phyloP scores from a whole-genome alignment of 768 basidiomycete genomes.

The Dictyophora rubrovolvata region DNA sequence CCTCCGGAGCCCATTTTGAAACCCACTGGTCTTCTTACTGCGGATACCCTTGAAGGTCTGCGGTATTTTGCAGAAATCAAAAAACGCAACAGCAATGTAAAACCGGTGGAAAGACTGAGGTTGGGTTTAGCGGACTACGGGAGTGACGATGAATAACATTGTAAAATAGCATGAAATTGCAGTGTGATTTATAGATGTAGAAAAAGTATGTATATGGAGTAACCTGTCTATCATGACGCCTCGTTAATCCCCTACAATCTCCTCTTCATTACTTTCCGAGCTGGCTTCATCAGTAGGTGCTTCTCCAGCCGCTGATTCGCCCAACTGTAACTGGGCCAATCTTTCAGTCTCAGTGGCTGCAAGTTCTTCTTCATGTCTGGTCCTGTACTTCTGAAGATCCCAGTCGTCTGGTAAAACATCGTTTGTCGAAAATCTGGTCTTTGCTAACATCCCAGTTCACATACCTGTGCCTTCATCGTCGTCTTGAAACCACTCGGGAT shows the following conservation, averaged over 20 bases:
- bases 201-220: neutral
- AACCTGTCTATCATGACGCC: neutral
- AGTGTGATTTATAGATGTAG: neutral
- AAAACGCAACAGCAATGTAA: conserved; percentile 42
- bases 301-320: conserved; percentile 25
- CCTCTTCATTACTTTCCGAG: conserved; percentile 11
- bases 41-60: conserved; percentile 81
- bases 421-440: neutral
- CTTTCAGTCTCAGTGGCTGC: conserved; percentile 40
- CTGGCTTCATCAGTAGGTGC: conserved; percentile 23
- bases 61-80: conserved; percentile 87
- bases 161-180: neutral
- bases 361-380: conserved; percentile 52
- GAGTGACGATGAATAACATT: conserved; percentile 44
- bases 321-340: conserved; percentile 33
- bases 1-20: conserved; percentile 24
- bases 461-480: conserved; percentile 38
- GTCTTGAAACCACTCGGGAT: conserved; percentile 89
- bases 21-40: conserved; percentile 56
- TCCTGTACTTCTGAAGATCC: conserved; percentile 47
- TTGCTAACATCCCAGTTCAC: neutral
- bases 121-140: conserved; percentile 68
- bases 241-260: neutral
- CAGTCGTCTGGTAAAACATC: conserved; percentile 30
- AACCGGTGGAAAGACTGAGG: conserved; percentile 20